phyloP scores from a whole-genome alignment of 1,284 basidiomycete species.

The Kalmanozyma brasiliensis region DNA sequence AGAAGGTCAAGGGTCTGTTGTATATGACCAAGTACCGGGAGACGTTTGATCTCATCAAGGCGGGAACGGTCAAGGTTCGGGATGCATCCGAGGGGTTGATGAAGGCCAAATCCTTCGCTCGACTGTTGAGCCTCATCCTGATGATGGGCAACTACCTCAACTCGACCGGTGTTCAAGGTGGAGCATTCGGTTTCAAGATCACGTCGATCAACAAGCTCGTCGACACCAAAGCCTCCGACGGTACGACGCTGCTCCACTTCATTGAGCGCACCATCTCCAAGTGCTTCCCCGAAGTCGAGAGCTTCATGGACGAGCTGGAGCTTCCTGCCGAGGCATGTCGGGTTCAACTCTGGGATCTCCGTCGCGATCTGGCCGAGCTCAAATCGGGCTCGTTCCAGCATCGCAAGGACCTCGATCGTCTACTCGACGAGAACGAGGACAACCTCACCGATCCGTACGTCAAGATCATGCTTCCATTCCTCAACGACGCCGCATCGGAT shows the following conservation, averaged over 20 bases:
- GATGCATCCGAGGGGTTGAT: slow-evolving; percentile 62
- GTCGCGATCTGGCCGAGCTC: slow-evolving; percentile 66
- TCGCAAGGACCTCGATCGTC: slow-evolving; percentile 63
- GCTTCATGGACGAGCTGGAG: slow-evolving; percentile 86
- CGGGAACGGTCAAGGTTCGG: slow-evolving; percentile 53
- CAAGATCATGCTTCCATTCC: slow-evolving; percentile 67
- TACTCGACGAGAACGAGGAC: slow-evolving; percentile 64
- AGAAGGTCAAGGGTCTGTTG: slow-evolving; percentile 92
- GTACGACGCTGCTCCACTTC: slow-evolving; percentile 93
- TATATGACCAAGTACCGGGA: slow-evolving; percentile 72
- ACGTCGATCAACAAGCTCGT: slow-evolving; percentile 98
- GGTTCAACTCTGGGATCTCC: slow-evolving; percentile 68
- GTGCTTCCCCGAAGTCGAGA: slow-evolving; percentile 87
- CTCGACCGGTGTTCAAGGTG: slow-evolving; percentile 93
- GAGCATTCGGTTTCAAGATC: slow-evolving; percentile 95
- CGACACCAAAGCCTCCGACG: slow-evolving; percentile 88
- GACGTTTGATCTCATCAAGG: slow-evolving; percentile 58
- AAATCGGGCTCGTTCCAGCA: slow-evolving; percentile 64
- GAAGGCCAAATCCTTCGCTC: slow-evolving; percentile 61
- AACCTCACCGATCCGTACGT: slow-evolving; percentile 64
- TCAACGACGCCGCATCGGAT: slow-evolving; percentile 55
- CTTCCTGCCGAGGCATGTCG: slow-evolving; percentile 92
- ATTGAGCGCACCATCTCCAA: slow-evolving; percentile 87
- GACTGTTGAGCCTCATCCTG: slow-evolving; percentile 73
- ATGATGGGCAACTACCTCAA: slow-evolving; percentile 99